A percentile compares a stretch with the other conserved stretches of the same genome.
These are phyloP conservation scores for Chimonanthus salicifolius DNA, from an alignment of 164 flowering plant genomes.

Conservation along the genomic window DNA sequence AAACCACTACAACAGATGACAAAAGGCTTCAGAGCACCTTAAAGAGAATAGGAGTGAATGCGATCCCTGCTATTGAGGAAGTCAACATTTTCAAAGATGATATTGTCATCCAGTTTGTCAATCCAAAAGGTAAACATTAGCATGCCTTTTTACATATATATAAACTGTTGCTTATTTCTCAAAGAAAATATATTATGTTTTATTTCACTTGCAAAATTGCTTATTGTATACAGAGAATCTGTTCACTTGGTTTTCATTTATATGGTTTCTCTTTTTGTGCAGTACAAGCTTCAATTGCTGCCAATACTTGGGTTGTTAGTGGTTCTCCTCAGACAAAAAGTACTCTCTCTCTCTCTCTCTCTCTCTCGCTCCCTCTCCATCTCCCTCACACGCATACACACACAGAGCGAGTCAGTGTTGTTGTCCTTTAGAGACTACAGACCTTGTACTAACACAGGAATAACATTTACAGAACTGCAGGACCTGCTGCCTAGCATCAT, in stretches of 20 bases:
- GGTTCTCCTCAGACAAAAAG: conserved; percentile 84
- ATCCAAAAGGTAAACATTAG: conserved; percentile 43
- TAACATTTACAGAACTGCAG: conserved; percentile 42
- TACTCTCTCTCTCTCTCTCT: conserved; percentile 17
- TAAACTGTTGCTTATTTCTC: neutral
- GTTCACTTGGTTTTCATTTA: neutral
- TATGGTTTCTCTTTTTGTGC: conserved; percentile 18
- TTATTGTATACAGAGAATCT: neutral
- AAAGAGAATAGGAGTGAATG: conserved; percentile 76
- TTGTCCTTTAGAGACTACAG: neutral
- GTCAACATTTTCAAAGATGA: conserved; percentile 73
- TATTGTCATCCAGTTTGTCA: conserved; percentile 47
- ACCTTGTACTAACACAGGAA: neutral
- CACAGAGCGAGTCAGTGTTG: neutral
- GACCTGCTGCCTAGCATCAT: conserved; percentile 56
- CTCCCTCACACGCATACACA: neutral
- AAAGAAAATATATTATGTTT: neutral
- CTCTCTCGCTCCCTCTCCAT: neutral
- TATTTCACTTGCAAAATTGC: neutral
- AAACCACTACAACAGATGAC: conserved; percentile 88
- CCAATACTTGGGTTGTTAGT: conserved; percentile 97
- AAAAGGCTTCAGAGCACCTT: conserved; percentile 90
- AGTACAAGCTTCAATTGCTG: conserved; percentile 92
- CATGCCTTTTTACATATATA: neutral
- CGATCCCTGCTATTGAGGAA: conserved; percentile 65